Percentiles rank a stretch among this genome's conserved stretches.
Evolutionary conservation across 2,329 filamentous ascomycete genomes (phyloP).

Genomic region (Paecilomyces variotii): DNA sequence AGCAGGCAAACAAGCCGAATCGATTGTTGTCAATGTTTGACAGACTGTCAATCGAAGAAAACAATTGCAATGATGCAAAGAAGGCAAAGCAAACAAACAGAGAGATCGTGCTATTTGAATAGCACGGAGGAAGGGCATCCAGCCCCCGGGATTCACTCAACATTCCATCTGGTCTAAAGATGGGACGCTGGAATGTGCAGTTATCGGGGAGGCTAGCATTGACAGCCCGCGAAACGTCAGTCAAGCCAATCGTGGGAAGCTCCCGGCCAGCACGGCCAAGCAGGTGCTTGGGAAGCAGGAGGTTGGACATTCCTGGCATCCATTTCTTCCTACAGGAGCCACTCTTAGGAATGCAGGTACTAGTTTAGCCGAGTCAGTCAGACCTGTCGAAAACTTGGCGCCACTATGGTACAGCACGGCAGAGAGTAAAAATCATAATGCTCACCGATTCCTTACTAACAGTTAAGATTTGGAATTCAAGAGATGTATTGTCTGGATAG

Average conservation of each 20-base stretch:
- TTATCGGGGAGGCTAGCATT: conserved; percentile 1
- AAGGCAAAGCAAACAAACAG: conserved; percentile 38
- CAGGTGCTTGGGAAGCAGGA: conserved; percentile 4
- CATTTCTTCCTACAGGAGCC: conserved; percentile 13
- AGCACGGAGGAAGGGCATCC: conserved; percentile 14
- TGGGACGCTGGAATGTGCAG: conserved; percentile 24
- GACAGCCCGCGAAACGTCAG: conserved; percentile 2
- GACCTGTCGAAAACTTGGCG: not conserved
- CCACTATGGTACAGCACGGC: not conserved
- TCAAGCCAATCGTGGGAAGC: conserved; percentile 15
- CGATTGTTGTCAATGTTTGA: conserved; percentile 24
- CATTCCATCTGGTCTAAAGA: conserved; percentile 29
- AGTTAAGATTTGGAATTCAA: not conserved
- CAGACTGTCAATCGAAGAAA: conserved; percentile 23
- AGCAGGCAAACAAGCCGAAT: conserved; percentile 5
- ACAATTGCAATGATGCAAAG: conserved; percentile 27
- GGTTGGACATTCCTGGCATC: conserved; percentile 17
- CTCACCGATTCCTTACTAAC: not conserved
- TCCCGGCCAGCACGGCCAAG: conserved; percentile 1
- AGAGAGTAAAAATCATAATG: not conserved
- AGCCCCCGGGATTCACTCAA: conserved; percentile 27
- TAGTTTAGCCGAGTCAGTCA: conserved; percentile 26
- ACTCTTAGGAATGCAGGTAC: conserved; percentile 27
- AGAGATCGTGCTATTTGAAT: conserved; percentile 31
- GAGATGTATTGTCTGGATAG: not conserved